Conservation (phyloP, 1,284 basidiomycete species). For the Boletus putidus region DNA sequence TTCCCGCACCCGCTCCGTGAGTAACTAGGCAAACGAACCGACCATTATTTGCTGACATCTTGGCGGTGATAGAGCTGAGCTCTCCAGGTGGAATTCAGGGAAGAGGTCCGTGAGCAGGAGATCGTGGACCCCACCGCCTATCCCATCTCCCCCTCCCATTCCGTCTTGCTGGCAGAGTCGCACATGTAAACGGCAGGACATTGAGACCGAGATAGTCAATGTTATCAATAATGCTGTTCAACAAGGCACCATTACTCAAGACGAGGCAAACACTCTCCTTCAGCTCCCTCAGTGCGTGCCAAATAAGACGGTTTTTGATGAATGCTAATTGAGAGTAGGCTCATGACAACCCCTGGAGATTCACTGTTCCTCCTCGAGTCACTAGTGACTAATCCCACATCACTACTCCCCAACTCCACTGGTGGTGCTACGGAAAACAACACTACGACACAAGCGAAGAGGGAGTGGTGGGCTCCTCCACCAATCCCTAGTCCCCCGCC, state of each 20-base stretch:
- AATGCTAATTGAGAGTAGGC: neutral
- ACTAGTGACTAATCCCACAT: neutral
- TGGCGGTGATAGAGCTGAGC: neutral
- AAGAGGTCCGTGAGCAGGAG: neutral
- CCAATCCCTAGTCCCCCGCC: neutral
- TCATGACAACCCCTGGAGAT: neutral
- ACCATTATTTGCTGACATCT: neutral
- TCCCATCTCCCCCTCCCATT: neutral
- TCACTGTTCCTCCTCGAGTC: neutral
- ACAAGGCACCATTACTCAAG: neutral
- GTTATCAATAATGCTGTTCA: neutral
- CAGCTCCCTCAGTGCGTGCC: neutral
- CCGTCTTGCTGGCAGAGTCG: neutral
- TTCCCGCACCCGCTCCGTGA: constrained; percentile 3
- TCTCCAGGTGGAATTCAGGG: neutral
- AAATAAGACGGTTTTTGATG: neutral
- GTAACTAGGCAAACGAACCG: neutral
- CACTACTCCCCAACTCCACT: neutral
- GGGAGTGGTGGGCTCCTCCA: neutral
- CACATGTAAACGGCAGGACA: neutral
- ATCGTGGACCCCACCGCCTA: neutral
- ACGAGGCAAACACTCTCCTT: neutral
- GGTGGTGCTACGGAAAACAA: neutral
- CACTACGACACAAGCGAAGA: neutral
- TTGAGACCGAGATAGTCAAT: neutral